Percentiles rank a stretch among this genome's conserved stretches.
Conservation (phyloP, 2,329 filamentous ascomycete species). For the Botrytis sinoallii region DNA sequence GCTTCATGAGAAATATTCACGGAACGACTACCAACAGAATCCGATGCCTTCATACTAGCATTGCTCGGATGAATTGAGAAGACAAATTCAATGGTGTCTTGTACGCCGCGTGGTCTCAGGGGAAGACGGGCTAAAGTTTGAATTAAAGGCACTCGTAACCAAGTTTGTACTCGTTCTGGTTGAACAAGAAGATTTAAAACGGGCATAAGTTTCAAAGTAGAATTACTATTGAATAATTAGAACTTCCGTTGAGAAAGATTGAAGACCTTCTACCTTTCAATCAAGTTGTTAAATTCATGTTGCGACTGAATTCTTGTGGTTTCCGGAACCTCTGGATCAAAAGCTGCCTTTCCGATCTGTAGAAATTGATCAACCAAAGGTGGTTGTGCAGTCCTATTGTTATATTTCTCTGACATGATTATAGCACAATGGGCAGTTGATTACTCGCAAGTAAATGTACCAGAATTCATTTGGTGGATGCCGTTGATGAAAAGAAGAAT, state of each 20-base stretch:
- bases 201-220: constrained; percentile 55
- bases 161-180: constrained; percentile 55
- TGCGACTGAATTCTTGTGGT: constrained; percentile 16
- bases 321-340: constrained; percentile 31
- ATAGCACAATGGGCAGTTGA: background rate
- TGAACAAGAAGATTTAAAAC: constrained; percentile 62
- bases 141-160: constrained; percentile 57
- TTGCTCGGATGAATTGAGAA: constrained; percentile 60
- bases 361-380: constrained; percentile 34
- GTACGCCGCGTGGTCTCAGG: constrained; percentile 60
- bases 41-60: constrained; percentile 23
- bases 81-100: constrained; percentile 67
- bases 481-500: no score
- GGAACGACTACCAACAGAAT: constrained; percentile 43
- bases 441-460: background rate
- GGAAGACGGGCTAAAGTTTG: constrained; percentile 59
- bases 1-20: constrained; percentile 67
- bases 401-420: background rate
- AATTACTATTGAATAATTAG: constrained; percentile 37
- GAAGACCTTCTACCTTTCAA: constrained; percentile 27
- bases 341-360: constrained; percentile 33
- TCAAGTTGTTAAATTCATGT: constrained; percentile 19
- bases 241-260: background rate
- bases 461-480: background rate
- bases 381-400: constrained; percentile 22